These are phyloP conservation scores for Penicillium sp. DNA, from an alignment of 2,329 filamentous ascomycete species.

Conservation along the genomic window DNA sequence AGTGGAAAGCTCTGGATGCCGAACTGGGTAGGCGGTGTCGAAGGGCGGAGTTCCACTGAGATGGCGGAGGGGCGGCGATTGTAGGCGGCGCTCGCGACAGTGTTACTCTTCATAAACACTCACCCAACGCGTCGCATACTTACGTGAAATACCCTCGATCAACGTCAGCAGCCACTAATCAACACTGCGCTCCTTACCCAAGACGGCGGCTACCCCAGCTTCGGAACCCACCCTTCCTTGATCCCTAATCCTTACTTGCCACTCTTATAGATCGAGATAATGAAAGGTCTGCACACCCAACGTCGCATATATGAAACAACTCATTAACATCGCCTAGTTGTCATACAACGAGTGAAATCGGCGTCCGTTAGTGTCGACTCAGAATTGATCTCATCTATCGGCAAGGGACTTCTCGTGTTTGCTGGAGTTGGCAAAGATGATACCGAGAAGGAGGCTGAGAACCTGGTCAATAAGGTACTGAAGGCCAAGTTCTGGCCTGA, in stretches of 20 bases:
- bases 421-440: conserved; percentile 90
- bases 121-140: too few relatives aligned
- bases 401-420: conserved; percentile 85
- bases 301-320: background rate
- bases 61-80: conserved; percentile 1
- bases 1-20: conserved; percentile 24
- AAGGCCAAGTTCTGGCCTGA: conserved; percentile 94
- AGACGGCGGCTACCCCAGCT: background rate
- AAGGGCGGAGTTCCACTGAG: conserved; percentile 1
- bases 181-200: background rate
- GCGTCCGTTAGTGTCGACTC: conserved; percentile 95
- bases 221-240: background rate
- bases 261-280: background rate
- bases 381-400: conserved; percentile 85
- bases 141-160: too few relatives aligned
- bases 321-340: conserved; percentile 60
- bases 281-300: background rate
- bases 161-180: too few relatives aligned
- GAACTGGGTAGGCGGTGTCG: conserved; percentile 26
- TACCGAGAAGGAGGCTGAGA: conserved; percentile 82
- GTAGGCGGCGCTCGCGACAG: background rate
- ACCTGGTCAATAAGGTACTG: conserved; percentile 79
- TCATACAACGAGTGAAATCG: conserved; percentile 90
- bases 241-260: background rate
- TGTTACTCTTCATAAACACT: background rate